These are phyloP conservation scores for Pseudevernia furfuracea DNA, from an alignment of 495 filamentous ascomycete genomes.

Conservation along the genomic window DNA sequence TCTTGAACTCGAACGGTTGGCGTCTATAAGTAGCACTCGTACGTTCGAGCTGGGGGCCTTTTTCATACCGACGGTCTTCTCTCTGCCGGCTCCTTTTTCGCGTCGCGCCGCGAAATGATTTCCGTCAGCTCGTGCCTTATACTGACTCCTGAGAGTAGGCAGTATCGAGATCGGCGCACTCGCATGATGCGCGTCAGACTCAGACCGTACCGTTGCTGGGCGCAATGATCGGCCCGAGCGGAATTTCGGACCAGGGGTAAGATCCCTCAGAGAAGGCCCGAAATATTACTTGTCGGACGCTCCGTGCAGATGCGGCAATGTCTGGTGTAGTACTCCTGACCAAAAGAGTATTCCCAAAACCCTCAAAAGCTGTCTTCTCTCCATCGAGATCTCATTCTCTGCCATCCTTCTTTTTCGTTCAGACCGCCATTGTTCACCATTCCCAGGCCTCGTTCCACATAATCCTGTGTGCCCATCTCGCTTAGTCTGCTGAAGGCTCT, in stretches of 20 bases:
- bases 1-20: too few relatives aligned
- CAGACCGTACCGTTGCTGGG: neutral
- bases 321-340: neutral
- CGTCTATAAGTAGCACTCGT: too few relatives aligned
- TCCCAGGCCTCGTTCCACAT: constrained; percentile 84
- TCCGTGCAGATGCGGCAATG: neutral
- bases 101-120: neutral
- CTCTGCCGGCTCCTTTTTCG: neutral
- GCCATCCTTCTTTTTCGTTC: constrained; percentile 55
- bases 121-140: neutral
- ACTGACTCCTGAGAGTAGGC: too few relatives aligned
- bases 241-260: too few relatives aligned
- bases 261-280: neutral
- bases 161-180: neutral
- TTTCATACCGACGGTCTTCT: too few relatives aligned
- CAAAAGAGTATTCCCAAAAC: neutral
- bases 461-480: constrained; percentile 91
- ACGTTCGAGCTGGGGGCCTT: too few relatives aligned
- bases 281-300: neutral
- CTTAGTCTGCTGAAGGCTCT: constrained; percentile 73
- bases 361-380: constrained; percentile 66
- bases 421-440: constrained; percentile 50
- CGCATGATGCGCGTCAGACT: constrained; percentile 3
- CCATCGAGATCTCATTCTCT: constrained; percentile 57
- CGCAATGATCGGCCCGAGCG: neutral